These are phyloP conservation scores for Aspergillus nanangensis DNA, from an alignment of 495 filamentous ascomycete genomes.

Conservation along the genomic window DNA sequence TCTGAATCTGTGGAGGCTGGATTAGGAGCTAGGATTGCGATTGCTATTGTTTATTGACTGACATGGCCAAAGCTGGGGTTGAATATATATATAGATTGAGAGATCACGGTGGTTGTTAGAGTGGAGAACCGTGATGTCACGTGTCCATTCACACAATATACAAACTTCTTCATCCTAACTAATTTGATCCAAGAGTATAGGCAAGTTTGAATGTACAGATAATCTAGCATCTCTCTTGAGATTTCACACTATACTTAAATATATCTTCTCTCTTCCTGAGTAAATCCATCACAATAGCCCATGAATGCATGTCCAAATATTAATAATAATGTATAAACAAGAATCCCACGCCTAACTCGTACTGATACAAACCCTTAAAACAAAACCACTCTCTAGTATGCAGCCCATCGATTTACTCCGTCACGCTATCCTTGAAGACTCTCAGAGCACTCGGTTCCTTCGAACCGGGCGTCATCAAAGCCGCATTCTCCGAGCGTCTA, in stretches of 20 bases:
- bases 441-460: slow-evolving; percentile 35
- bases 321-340: too few species aligned
- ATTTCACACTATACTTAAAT: too few species aligned
- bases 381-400: not conserved
- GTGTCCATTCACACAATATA: slow-evolving; percentile 11
- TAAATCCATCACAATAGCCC: too few species aligned
- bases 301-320: too few species aligned
- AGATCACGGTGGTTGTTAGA: not conserved
- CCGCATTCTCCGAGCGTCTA: slow-evolving; percentile 50
- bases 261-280: too few species aligned
- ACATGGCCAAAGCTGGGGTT: too few species aligned
- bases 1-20: not conserved
- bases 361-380: not conserved
- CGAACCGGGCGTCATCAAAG: slow-evolving; percentile 24
- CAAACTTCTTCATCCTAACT: not conserved
- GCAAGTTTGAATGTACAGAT: not conserved
- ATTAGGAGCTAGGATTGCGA: not conserved
- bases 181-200: not conserved
- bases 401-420: slow-evolving; percentile 28
- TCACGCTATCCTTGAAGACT: slow-evolving; percentile 41
- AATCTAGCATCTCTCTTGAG: too few species aligned
- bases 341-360: too few species aligned
- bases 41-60: too few species aligned
- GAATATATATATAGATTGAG: too few species aligned
- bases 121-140: slow-evolving; percentile 9